Conservation (phyloP, 805 yeast species). For the Ogataea ganodermae region DNA sequence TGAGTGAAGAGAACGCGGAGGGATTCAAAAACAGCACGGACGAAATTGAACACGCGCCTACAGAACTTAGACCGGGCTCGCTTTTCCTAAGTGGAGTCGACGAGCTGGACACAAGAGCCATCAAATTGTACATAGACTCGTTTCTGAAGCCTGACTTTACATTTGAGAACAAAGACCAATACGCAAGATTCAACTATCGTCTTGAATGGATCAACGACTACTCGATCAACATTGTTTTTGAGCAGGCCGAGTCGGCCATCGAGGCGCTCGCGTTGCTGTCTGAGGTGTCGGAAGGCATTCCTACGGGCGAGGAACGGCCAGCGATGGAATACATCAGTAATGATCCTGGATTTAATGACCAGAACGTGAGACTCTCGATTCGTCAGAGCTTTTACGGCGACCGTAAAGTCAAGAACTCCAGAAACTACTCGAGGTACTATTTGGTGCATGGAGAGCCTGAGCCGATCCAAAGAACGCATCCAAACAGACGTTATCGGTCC, state of each 20-base stretch:
- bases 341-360: slow-evolving; percentile 20
- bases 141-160: slow-evolving; percentile 39
- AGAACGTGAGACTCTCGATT: slow-evolving; percentile 38
- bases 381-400: slow-evolving; percentile 58
- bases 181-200: slow-evolving; percentile 36
- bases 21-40: slow-evolving; percentile 1
- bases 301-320: slow-evolving; percentile 39
- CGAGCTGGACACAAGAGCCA: slow-evolving; percentile 58
- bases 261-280: slow-evolving; percentile 24
- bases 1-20: neutral
- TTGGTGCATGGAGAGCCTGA: slow-evolving; percentile 73
- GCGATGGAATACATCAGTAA: slow-evolving; percentile 40
- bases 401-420: slow-evolving; percentile 57
- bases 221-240: slow-evolving; percentile 56
- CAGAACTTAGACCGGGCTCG: slow-evolving; percentile 46
- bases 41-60: slow-evolving; percentile 21
- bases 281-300: slow-evolving; percentile 17
- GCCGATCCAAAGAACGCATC: slow-evolving; percentile 31
- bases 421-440: slow-evolving; percentile 62
- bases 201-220: slow-evolving; percentile 71
- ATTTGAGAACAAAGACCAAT: slow-evolving; percentile 32
- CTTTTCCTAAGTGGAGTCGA: slow-evolving; percentile 63
- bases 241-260: slow-evolving; percentile 31
- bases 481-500: slow-evolving; percentile 17
- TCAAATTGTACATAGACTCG: slow-evolving; percentile 54